Evolutionary conservation across 768 basidiomycete species (phyloP), one percentile per base, ranked within the genome.

Genomic region (Termitomyces sp.): DNA sequence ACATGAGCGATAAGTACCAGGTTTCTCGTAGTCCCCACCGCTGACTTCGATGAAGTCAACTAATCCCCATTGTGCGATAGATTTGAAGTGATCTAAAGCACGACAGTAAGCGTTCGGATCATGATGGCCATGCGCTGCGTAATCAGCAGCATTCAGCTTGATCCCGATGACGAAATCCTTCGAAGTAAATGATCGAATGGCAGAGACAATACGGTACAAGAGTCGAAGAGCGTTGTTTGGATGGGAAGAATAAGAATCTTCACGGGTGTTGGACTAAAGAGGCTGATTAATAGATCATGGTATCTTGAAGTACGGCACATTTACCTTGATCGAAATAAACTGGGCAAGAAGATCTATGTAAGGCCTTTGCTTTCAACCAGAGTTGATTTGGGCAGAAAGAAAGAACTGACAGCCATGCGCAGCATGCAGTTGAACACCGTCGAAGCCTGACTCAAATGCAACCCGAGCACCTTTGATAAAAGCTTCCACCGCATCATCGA

Each of bases 1-100:
- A 40, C 14, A 26, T 22, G 6, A 30, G 41, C 24, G 8, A 5
- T 18, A 63, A 76, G 18, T 63, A 87, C 92, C 82, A 63, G 89
- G 87, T 18, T 78, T 81, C 65, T 92, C 90, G 62, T 95, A 96
- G 66, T 87, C 86, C 0, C 93, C 93, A 1, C 93, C 93, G 55
- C 87, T 91, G 58, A 96, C 82, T 70, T 96, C 93, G 52, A 96
- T 83, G 65, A 93, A 88, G 68, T 96, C 93, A 5, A 95, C 65
- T 18, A 73, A 71, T 1, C 78, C 78, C 85, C 90, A 91, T 40
- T 69, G 67, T 0, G 86, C 81, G 30, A 94, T 82, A 40, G 76
- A 67, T 18, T 72, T 68, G 13, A 93, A 73, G 64, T 94, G 86
- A 22, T 76, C 69, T 2, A 92, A 69, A 0, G 86, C 86, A 26